Base-by-base conservation (phyloP, 345 rosid species). In the Ricinus communis region DNA sequence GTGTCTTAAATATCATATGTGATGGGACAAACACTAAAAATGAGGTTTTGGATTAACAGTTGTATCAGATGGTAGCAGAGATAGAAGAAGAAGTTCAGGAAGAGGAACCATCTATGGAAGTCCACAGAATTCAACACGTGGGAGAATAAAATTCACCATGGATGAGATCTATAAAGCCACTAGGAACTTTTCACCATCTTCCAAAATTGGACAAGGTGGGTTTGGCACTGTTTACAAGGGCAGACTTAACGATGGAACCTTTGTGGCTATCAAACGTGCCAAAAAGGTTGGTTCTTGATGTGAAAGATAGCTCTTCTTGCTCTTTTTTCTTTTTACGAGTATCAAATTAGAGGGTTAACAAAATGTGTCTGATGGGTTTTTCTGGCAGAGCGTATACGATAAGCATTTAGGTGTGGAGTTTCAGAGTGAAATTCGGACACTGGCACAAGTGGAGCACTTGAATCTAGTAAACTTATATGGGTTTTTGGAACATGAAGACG, bases 181-280 rank as follows among this genome's bases (percentile, higher is more conserved):
- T 5, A 82, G 80, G 78, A 87, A 88, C 71, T 94, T 94, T 81
- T 87, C 92, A 33, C 90, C 98, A 0, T 78, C 95, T 10, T 86
- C 83, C 64, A 91, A 88, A 84, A 82, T 94, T 66, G 98, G 98
- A 52, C 96, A 91, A 70, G 98, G 97, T 21, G 92, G 90, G 33
- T 94, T 87, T 45, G 97, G 98, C 5, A 90, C 97, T 10, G 98
- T 94, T 43, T 94, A 91, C 77, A 91, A 86, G 81, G 98, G 93
- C 14, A 87, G 73, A 58, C 90, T 94, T 16, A 71, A 77, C 41
- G 97, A 91, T 83, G 98, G 98, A 74, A 83, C 86, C 0, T 31
- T 78, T 22, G 86, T 94, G 11, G 98, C 98, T 0, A 72, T 91
- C 71, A 94, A 94, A 76, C 95, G 98, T 0, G 97, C 97, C 58